phyloP scores from a whole-genome alignment of 2,329 filamentous ascomycete species.

The Aspergillaceae sp. region DNA sequence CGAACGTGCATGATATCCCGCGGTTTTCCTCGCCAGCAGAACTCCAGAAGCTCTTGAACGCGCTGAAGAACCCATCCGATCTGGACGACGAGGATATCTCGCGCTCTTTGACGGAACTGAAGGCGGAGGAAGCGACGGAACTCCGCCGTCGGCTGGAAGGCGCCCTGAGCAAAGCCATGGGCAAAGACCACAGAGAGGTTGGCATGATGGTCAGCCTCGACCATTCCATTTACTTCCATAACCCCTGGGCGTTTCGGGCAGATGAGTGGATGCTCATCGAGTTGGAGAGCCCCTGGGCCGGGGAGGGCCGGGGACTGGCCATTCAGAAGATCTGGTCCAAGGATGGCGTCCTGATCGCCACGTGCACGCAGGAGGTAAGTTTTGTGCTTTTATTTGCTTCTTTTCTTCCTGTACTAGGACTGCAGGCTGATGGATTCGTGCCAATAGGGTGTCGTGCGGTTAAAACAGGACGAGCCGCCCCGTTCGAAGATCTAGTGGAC shows the following conservation, averaged over 20 bases:
- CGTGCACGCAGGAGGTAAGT: constrained; percentile 43
- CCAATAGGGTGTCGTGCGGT: constrained; percentile 36
- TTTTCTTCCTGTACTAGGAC: background rate
- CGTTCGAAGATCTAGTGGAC: constrained; percentile 22
- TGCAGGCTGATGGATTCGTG: constrained; percentile 8
- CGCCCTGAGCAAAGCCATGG: constrained; percentile 20
- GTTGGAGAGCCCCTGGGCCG: constrained; percentile 45
- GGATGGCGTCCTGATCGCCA: constrained; percentile 41
- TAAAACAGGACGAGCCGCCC: constrained; percentile 35
- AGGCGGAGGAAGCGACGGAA: constrained; percentile 35
- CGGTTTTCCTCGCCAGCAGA: constrained; percentile 52
- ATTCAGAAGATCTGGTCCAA: constrained; percentile 43
- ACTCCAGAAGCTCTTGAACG: constrained; percentile 31
- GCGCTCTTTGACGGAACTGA: constrained; percentile 34
- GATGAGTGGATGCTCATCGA: constrained; percentile 46
- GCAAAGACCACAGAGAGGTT: constrained; percentile 27
- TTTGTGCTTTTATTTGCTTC: constrained; percentile 1
- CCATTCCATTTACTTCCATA: constrained; percentile 46
- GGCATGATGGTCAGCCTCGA: constrained; percentile 47
- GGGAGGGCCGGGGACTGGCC: constrained; percentile 42
- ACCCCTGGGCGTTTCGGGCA: constrained; percentile 39
- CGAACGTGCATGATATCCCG: constrained; percentile 72
- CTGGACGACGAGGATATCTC: constrained; percentile 34
- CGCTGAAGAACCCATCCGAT: constrained; percentile 36
- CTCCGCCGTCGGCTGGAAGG: constrained; percentile 28